phyloP scores from a whole-genome alignment of 2,329 filamentous ascomycete genomes.

The Penicillium digitatum region DNA sequence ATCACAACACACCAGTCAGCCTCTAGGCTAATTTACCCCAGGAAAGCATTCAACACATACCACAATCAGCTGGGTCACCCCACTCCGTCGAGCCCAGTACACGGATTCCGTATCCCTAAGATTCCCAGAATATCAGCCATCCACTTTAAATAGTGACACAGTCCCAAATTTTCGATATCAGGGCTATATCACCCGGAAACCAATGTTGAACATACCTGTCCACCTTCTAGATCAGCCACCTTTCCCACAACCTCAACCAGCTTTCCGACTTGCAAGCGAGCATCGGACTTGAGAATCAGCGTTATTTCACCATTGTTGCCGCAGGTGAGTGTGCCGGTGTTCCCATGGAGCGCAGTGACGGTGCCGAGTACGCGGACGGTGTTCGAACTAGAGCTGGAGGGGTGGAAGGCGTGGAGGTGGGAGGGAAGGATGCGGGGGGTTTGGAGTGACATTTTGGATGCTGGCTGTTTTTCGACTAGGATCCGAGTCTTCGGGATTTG shows the following conservation, averaged over 20 bases:
- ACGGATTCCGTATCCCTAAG: constrained; percentile 39
- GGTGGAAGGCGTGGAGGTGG: constrained; percentile 72
- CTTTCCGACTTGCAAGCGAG: constrained; percentile 44
- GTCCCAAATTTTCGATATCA: neutral
- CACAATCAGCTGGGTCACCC: constrained; percentile 40
- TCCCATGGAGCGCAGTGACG: constrained; percentile 75
- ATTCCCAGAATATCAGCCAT: constrained; percentile 1
- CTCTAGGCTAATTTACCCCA: neutral
- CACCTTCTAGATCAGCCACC: constrained; percentile 42
- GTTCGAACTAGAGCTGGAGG: constrained; percentile 37
- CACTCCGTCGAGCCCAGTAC: constrained; percentile 44
- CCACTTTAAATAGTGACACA: neutral
- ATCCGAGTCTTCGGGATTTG: neutral
- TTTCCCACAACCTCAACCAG: constrained; percentile 48
- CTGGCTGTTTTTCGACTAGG: neutral
- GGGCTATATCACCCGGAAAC: neutral
- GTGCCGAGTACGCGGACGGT: constrained; percentile 81
- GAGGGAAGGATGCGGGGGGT: constrained; percentile 78
- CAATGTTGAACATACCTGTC: constrained; percentile 29
- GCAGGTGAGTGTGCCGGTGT: constrained; percentile 74
- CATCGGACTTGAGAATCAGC: constrained; percentile 63
- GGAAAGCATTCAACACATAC: constrained; percentile 25
- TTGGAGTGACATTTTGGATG: constrained; percentile 61
- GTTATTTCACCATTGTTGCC: constrained; percentile 65
- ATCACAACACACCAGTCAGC: neutral